These are phyloP conservation scores for Metrosideros polymorpha DNA, from an alignment of 441 rosid genomes.

Conservation along the genomic window DNA sequence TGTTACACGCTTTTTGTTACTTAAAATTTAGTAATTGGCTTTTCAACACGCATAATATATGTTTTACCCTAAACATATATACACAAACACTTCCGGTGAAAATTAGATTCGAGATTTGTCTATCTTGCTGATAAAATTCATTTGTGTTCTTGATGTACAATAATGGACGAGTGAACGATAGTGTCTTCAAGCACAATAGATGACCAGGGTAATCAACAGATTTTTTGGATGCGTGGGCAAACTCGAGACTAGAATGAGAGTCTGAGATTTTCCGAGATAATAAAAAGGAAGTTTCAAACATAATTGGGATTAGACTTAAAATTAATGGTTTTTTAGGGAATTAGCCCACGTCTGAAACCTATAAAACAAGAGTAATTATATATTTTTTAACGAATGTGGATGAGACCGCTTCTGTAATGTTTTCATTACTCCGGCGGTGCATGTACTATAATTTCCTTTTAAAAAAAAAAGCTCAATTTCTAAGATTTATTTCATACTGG, in stretches of 20 bases:
- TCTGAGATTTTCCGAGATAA: background rate
- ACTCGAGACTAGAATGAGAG: background rate
- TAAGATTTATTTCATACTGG: background rate
- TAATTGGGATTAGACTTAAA: background rate
- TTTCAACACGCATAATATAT: background rate
- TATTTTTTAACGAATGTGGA: background rate
- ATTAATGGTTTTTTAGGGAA: background rate
- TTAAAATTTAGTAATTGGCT: background rate
- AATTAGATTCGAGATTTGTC: background rate
- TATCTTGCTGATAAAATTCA: background rate
- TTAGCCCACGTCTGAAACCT: background rate
- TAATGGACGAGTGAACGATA: background rate
- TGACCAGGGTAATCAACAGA: background rate
- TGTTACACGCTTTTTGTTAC: background rate
- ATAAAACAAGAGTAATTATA: background rate
- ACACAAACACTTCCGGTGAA: background rate
- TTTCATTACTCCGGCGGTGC: background rate
- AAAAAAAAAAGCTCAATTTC: background rate
- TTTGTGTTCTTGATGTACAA: background rate
- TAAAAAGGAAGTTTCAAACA: background rate
- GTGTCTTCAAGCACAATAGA: background rate
- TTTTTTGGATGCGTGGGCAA: background rate
- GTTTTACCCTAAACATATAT: background rate
- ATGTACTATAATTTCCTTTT: background rate
- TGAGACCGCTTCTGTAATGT: background rate